Base-by-base conservation (phyloP, 1,284 basidiomycete genomes). In the Peniophora sp. region DNA sequence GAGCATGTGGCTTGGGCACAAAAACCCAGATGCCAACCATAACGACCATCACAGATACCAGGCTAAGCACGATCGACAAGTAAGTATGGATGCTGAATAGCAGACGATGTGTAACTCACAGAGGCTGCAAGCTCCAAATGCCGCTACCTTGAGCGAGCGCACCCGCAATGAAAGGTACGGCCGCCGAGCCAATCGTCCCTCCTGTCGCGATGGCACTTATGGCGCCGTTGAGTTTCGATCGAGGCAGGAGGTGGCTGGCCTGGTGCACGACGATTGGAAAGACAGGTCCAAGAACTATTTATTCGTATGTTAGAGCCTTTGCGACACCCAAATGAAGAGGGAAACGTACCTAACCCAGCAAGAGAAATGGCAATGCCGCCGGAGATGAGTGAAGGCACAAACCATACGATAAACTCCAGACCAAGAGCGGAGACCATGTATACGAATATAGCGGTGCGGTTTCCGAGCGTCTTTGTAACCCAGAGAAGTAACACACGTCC, bases 341-440 rank as follows among this genome's bases (percentile, higher is more conserved):
- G 12, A 6, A 32, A 6, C 27, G 27, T 32, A 32, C 27, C 27
- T 27, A 81, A 53, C 9, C 79, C 81, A 49, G 81, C 67, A 34
- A 81, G 61, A 1, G 75, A 69, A 10, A 83, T 71, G 9, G 73
- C 69, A 12, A 81, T 62, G 1, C 76, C 80, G 43, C 68, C 69
- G 27, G 69, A 71, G 32, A 79, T 63, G 41, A 82, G 62, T 2
- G 71, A 74, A 0, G 77, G 78, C 1, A 79, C 74, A 8, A 78
- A 66, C 81, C 80, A 83, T 34, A 83, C 64, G 32, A 78, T 63
- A 45, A 83, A 56, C 55, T 83, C 77, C 22, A 79, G 61, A 11
- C 71, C 62, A 10, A 74, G 67, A 25, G 68, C 62, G 23, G 69
- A 58, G n/a, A 63, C 3, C 10, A 55, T 59, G 58, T 72, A 72